phyloP scores from a whole-genome alignment of 768 basidiomycete genomes.

The Lentinula guzmanii region DNA sequence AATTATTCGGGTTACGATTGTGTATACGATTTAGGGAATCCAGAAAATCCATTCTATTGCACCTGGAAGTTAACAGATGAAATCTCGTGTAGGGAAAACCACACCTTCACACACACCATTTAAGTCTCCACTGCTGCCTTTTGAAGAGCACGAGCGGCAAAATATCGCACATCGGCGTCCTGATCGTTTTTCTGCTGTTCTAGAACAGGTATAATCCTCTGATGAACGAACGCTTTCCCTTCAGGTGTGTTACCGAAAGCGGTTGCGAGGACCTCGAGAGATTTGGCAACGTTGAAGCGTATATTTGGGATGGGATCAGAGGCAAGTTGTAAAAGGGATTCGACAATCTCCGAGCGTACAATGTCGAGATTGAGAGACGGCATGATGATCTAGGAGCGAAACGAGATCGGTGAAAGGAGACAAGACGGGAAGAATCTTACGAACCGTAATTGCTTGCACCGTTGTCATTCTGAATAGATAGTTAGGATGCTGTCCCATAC shows the following conservation, averaged over 20 bases:
- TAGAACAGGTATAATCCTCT: slow-evolving; percentile 74
- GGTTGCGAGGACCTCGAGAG: slow-evolving; percentile 80
- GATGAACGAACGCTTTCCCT: slow-evolving; percentile 68
- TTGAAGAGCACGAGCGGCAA: slow-evolving; percentile 78
- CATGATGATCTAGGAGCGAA: slow-evolving; percentile 74
- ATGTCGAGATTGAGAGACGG: slow-evolving; percentile 84
- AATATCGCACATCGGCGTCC: slow-evolving; percentile 97
- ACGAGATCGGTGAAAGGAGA: slow-evolving; percentile 8
- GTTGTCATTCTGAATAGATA: slow-evolving; percentile 99
- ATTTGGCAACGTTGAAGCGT: slow-evolving; percentile 97
- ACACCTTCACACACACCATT: neutral
- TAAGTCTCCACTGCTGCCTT: slow-evolving; percentile 24
- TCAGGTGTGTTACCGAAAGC: slow-evolving; percentile 59
- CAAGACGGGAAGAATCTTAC: slow-evolving; percentile 17
- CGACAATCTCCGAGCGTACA: slow-evolving; percentile 78
- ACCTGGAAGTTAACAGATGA: neutral
- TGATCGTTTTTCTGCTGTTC: slow-evolving; percentile 82
- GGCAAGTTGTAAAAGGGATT: slow-evolving; percentile 75
- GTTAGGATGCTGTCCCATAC: slow-evolving; percentile 95
- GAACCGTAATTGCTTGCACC: slow-evolving; percentile 93
- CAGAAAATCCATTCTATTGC: neutral
- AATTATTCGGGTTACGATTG: neutral
- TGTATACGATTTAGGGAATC: neutral
- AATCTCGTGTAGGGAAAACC: neutral
- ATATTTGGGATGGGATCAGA: slow-evolving; percentile 96